Conservation (phyloP, 2,329 filamentous ascomycete genomes). For the Colletotrichum aenigma region DNA sequence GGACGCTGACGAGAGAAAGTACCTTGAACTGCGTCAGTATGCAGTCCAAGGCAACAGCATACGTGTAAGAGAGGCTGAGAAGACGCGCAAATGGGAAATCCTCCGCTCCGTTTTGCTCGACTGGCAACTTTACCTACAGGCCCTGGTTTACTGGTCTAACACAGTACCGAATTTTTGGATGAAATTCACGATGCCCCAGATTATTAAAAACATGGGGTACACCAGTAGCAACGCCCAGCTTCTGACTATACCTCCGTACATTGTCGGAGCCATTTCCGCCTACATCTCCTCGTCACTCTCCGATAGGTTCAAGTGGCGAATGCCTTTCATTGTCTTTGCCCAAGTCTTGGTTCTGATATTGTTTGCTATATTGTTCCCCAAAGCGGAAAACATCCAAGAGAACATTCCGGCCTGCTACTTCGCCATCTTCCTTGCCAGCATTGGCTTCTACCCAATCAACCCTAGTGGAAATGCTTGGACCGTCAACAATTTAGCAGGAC, state of each 20-base stretch:
- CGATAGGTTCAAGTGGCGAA: slow-evolving; percentile 67
- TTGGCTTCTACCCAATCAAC: slow-evolving; percentile 22
- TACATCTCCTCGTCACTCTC: slow-evolving; percentile 68
- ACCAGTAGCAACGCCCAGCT: slow-evolving; percentile 31
- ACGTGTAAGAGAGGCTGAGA: not conserved
- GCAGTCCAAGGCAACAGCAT: slow-evolving; percentile 24
- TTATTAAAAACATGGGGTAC: slow-evolving; percentile 38
- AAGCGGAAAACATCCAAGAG: not conserved
- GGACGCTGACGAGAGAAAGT: slow-evolving; percentile 22
- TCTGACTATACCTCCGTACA: slow-evolving; percentile 26
- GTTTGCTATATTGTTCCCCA: slow-evolving; percentile 11
- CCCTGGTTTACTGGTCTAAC: slow-evolving; percentile 31
- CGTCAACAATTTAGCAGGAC: slow-evolving; percentile 27
- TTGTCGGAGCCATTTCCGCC: slow-evolving; percentile 46
- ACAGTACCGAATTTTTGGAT: slow-evolving; percentile 32
- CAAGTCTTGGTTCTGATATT: slow-evolving; percentile 7
- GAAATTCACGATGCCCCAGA: slow-evolving; percentile 41
- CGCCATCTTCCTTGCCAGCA: slow-evolving; percentile 2
- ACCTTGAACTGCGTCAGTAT: slow-evolving; percentile 36
- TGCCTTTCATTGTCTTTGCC: slow-evolving; percentile 39
- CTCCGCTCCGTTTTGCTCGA: slow-evolving; percentile 29
- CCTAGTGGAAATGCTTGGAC: slow-evolving; percentile 19
- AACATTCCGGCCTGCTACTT: slow-evolving; percentile 10
- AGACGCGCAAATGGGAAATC: slow-evolving; percentile 24
- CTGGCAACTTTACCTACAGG: slow-evolving; percentile 39